A percentile compares a stretch with the other conserved stretches of the same genome.
phyloP scores from a whole-genome alignment of 1,284 basidiomycete species.

The Macrocystidia cucumis region DNA sequence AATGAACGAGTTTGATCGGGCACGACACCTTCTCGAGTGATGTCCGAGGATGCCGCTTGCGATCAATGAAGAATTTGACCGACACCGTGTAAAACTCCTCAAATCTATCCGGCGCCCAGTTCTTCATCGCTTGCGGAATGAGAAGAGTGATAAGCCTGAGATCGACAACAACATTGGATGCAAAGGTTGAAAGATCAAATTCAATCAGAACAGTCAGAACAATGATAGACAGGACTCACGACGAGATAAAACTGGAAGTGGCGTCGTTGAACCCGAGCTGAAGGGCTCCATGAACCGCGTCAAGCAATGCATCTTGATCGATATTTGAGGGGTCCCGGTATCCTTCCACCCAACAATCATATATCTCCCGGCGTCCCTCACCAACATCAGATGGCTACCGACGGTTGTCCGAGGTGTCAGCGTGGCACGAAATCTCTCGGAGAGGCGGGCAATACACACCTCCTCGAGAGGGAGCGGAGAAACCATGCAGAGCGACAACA shows the following conservation, averaged over 20 bases:
- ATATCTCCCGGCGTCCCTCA: conserved; percentile 26
- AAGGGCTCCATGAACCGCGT: conserved; percentile 20
- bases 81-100: conserved; percentile 21
- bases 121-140: conserved; percentile 16
- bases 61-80: conserved; percentile 26
- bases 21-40: conserved; percentile 18
- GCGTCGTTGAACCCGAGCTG: conserved; percentile 25
- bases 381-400: conserved; percentile 20
- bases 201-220: too few relatives aligned
- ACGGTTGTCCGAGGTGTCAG: background rate
- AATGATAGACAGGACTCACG: conserved; percentile 17
- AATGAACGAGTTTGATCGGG: conserved; percentile 25
- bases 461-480: conserved; percentile 24
- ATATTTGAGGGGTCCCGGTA: conserved; percentile 13
- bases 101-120: conserved; percentile 19
- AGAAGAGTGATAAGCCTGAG: conserved; percentile 16
- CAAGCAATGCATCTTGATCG: conserved; percentile 17
- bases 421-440: conserved; percentile 18
- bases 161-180: too few relatives aligned
- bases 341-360: conserved; percentile 23
- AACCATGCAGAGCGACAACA: conserved; percentile 23
- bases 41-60: conserved; percentile 16
- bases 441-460: conserved; percentile 20
- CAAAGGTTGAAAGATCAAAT: too few relatives aligned
- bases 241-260: conserved; percentile 13